phyloP scores from a whole-genome alignment of 2,329 filamentous ascomycete species.

The Scedosporium boydii region DNA sequence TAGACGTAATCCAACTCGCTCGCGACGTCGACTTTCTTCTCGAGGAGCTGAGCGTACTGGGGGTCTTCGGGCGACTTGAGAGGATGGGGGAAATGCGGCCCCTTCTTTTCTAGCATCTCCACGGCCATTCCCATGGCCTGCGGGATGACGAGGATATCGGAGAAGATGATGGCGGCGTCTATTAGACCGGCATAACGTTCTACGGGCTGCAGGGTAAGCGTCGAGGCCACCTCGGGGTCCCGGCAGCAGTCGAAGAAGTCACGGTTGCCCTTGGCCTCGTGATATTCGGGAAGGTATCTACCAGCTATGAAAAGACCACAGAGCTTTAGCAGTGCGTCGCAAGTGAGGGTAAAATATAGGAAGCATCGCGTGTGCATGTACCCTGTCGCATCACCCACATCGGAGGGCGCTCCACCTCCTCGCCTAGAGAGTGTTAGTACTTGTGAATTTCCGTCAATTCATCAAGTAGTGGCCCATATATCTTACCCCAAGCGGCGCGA shows the following conservation, averaged over 20 bases:
- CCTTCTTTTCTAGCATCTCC: constrained; percentile 96
- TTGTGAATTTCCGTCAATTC: background rate
- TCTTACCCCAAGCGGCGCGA: constrained; percentile 75
- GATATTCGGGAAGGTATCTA: constrained; percentile 95
- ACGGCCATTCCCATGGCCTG: constrained; percentile 99
- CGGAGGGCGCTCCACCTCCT: constrained; percentile 84
- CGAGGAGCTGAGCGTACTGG: constrained; percentile 72
- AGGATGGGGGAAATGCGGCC: constrained; percentile 85
- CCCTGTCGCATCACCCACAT: constrained; percentile 99
- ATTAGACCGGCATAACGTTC: constrained; percentile 85
- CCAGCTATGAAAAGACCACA: constrained; percentile 51
- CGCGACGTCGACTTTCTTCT: constrained; percentile 71
- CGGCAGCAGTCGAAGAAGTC: constrained; percentile 99
- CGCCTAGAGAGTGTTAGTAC: constrained; percentile 41
- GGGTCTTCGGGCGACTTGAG: constrained; percentile 69
- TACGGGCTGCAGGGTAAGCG: constrained; percentile 86
- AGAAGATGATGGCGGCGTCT: constrained; percentile 97
- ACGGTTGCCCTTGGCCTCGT: constrained; percentile 78
- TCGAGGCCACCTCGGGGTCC: constrained; percentile 83
- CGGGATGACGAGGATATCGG: constrained; percentile 93
- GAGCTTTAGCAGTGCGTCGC: constrained; percentile 1
- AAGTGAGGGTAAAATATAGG: background rate
- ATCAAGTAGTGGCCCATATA: background rate
- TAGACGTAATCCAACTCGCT: constrained; percentile 89
- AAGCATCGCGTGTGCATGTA: constrained; percentile 26